Base-by-base conservation (phyloP, 2,329 filamentous ascomycete species). In the Nakataea oryzae region DNA sequence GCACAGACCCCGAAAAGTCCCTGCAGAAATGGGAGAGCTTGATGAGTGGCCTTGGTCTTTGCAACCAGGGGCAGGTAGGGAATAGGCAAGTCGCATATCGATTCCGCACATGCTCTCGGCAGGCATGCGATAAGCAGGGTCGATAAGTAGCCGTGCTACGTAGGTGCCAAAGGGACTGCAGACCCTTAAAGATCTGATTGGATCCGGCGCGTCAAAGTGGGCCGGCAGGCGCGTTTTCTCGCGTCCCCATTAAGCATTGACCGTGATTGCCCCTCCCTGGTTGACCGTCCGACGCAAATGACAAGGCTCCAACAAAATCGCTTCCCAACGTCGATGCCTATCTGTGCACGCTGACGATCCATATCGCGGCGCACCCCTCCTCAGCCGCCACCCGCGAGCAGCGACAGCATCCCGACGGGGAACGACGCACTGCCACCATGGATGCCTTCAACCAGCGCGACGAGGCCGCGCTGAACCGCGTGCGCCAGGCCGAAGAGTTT, bases 401-500 rank as follows among this genome's bases (percentile, higher is more conserved):
- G 27, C 54, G 26, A 26, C 24, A 56, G 24, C 24, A 27, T 32
- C 57, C 24, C 41, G 60, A 65, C 65, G 65, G 64, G 64, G 59
- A 56, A 28, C 34, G 58, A 65, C 64, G 65, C 63, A 62, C 64
- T 41, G 14, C 26, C 60, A 76, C 64, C 66, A 92, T 95, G 89
- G 89, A 92, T 68, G 83, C 80, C 64, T 79, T 85, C 68, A 86
- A 89, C 28, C 84, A 96, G 70, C 86, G 88, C 75, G 93, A 97
- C 81, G 90, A 95, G 75, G 91, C 88, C 67, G 86, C 88, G 69
- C 84, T 86, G 69, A 88, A 96, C 78, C 90, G 92, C 70, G 86
- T 96, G 74, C 89, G 91, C 69, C 86, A 89, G 66, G 92, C 91
- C n/a, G 84, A 89, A 69, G 93, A 97, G 74, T 97, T 97, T 71